Evolutionary conservation across 306 rosid species (phyloP).

Genomic region (Ormosia emarginata): DNA sequence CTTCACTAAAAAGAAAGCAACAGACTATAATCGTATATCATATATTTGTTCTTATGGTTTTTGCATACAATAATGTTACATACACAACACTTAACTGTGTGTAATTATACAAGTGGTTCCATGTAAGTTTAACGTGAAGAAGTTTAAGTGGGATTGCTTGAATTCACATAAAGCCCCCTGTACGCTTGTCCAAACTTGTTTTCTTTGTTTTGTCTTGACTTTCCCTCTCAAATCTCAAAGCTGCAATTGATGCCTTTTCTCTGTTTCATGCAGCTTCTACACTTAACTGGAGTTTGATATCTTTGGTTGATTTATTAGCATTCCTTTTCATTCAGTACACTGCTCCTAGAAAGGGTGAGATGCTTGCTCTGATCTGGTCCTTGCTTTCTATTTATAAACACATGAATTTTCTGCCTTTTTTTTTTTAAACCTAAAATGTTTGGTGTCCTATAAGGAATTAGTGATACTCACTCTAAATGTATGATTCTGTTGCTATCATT

Average conservation of each 20-base stretch:
- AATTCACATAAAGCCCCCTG: neutral
- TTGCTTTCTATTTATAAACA: neutral
- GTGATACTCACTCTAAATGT: neutral
- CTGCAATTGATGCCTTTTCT: neutral
- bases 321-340: slow-evolving; percentile 44
- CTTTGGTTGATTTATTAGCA: slow-evolving; percentile 39
- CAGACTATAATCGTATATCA: neutral
- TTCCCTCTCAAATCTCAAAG: neutral
- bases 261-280: slow-evolving; percentile 39
- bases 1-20: neutral
- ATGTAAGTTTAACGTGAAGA: neutral
- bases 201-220: neutral
- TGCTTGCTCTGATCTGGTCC: slow-evolving; percentile 11
- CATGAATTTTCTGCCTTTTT: neutral
- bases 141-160: neutral
- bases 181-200: neutral
- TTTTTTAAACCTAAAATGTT: neutral
- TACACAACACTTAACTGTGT: neutral
- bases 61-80: neutral
- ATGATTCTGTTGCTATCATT: neutral
- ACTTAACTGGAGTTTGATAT: slow-evolving; percentile 43
- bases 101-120: neutral
- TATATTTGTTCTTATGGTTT: neutral
- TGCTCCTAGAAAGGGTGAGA: slow-evolving; percentile 38
- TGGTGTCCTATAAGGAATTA: neutral